phyloP scores from a whole-genome alignment of 257 asterid genomes.

The Solanum gandarillasii region DNA sequence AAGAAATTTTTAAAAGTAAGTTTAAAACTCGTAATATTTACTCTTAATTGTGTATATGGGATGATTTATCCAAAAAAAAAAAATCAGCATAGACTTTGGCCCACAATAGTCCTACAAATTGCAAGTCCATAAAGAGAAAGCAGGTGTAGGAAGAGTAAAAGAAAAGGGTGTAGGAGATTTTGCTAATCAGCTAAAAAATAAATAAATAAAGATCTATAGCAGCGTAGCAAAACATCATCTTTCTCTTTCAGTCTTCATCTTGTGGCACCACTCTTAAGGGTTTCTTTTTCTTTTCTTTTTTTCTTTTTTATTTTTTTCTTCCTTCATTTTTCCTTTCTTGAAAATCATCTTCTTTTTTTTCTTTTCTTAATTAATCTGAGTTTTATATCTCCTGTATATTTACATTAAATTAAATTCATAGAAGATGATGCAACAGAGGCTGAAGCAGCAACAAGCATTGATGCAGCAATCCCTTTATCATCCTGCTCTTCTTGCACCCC shows the following conservation, averaged over 20 bases:
- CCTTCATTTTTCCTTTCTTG: not conserved
- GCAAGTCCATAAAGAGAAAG: not conserved
- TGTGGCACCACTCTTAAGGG: not conserved
- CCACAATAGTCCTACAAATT: not conserved
- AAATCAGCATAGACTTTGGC: not conserved
- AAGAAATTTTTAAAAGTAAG: no score
- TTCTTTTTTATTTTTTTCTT: not conserved
- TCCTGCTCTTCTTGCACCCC: constrained; percentile 62
- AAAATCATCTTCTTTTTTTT: not conserved
- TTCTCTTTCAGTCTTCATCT: not conserved
- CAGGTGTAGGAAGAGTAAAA: not conserved
- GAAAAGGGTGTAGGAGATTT: not conserved
- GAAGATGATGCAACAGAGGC: constrained; percentile 43
- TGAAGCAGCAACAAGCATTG: constrained; percentile 44
- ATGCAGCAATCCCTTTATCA: constrained; percentile 83
- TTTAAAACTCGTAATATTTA: no score
- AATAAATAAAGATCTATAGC: not conserved
- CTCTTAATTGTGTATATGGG: no score
- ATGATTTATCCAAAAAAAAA: no score
- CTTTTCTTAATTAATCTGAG: not conserved
- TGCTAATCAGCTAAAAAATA: not conserved
- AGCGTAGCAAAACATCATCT: not conserved
- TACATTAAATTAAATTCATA: not conserved
- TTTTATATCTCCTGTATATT: not conserved
- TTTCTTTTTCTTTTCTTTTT: constrained; percentile 8